Evolutionary conservation across 2,329 filamentous ascomycete species (phyloP).

Genomic region (Corniculantispora saksenae): DNA sequence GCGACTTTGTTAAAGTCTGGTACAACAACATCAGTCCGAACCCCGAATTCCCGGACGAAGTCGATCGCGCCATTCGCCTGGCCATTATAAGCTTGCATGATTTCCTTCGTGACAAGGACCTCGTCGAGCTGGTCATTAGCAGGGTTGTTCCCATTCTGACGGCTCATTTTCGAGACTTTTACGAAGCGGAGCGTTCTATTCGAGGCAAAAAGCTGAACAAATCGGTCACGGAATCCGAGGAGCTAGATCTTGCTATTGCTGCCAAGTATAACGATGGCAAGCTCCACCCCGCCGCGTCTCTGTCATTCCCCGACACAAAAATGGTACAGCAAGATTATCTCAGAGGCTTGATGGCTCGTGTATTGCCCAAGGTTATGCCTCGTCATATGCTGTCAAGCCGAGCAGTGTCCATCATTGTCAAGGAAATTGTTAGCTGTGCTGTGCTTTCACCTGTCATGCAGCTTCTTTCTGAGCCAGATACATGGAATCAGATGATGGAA

Average conservation of each 20-base stretch:
- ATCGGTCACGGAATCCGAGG: constrained; percentile 92
- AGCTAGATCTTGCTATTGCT: constrained; percentile 94
- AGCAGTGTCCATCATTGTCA: constrained; percentile 76
- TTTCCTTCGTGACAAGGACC: constrained; percentile 72
- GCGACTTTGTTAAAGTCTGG: constrained; percentile 88
- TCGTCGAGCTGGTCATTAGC: constrained; percentile 80
- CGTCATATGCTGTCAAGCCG: constrained; percentile 74
- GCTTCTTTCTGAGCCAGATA: constrained; percentile 86
- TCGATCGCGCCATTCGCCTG: constrained; percentile 76
- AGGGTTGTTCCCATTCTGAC: constrained; percentile 87
- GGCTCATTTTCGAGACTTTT: constrained; percentile 84
- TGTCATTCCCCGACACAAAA: constrained; percentile 83
- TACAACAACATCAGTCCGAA: constrained; percentile 83
- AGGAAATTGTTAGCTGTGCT: constrained; percentile 92
- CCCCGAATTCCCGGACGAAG: constrained; percentile 78
- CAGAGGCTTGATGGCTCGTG: constrained; percentile 68
- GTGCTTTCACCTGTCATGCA: constrained; percentile 80
- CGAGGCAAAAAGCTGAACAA: constrained; percentile 85
- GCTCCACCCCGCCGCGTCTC: constrained; percentile 80
- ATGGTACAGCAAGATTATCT: constrained; percentile 86
- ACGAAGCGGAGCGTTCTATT: constrained; percentile 83
- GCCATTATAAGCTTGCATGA: constrained; percentile 72
- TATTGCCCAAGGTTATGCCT: constrained; percentile 77
- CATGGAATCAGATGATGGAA: constrained; percentile 96
- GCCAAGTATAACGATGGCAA: constrained; percentile 87